Base-by-base conservation (phyloP, 2,329 filamentous ascomycete species). In the Eutypa lata region DNA sequence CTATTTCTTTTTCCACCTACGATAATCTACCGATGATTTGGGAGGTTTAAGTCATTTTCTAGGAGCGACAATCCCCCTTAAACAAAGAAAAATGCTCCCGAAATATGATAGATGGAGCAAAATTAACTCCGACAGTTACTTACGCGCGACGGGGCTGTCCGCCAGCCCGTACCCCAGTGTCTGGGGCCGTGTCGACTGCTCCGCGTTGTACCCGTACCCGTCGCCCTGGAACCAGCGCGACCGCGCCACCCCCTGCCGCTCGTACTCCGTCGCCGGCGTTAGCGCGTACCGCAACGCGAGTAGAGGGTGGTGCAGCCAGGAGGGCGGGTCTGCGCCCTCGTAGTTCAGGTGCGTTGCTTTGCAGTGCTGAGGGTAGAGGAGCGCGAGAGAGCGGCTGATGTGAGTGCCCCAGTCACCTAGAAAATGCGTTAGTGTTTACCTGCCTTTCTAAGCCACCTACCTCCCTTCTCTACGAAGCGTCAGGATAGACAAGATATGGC, bases 161-260 rank as follows among this genome's bases (percentile, higher is more conserved):
- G 81, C 76, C 3, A 92, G 74, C 0, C 76, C 83, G 62, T 89
- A 90, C 0, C 85, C 86, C 0, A 92, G 65, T 0, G 89, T 93
- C 49, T 90, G 83, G 0, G 90, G 89, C 53, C 87, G 86, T 0
- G 88, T 91, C 13, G 72, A 71, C 60, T 90, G 87, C 54, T 80
- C 70, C 1, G 75, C 54, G 57, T 79, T 76, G 65, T 90, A 90
- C 2, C 80, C 83, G 8, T 65, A 68, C 0, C 85, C 83, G 54
- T 87, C 74, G 4, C 69, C 61, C 0, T 57, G 7, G 67, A 90
- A 89, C 83, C 82, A 87, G 0, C 69, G 53, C 0, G 71, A 73
- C 6, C 87, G 77, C 24, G 71, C 73, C 7, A 82, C 65, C 0
- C 83, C 83, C 1, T 70, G 69, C 31, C 72, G 71, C 53, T 88